phyloP scores from a whole-genome alignment of 805 yeast genomes.

The Dipodascus albidus region DNA sequence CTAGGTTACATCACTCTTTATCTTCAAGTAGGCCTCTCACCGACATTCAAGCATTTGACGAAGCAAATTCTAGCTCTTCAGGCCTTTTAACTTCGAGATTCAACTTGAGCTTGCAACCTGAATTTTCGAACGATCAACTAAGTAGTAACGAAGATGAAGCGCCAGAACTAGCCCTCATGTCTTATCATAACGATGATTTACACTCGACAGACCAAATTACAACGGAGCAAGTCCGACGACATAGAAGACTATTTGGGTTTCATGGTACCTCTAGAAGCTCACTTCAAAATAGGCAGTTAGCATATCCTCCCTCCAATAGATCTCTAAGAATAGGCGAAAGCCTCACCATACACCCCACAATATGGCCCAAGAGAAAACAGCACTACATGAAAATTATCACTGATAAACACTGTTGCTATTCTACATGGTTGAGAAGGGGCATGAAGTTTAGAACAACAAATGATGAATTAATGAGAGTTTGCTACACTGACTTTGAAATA shows the following conservation, averaged over 20 bases:
- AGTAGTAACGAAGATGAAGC: not conserved
- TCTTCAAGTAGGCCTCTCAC: not conserved
- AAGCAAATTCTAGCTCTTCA: not conserved
- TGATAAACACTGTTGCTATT: not conserved
- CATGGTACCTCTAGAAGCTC: not conserved
- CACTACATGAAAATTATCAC: not conserved
- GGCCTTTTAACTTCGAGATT: not conserved
- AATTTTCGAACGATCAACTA: not conserved
- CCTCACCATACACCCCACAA: not conserved
- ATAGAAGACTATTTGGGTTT: not conserved
- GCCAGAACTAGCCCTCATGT: not conserved
- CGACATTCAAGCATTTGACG: not conserved
- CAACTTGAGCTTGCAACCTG: not conserved
- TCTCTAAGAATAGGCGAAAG: not conserved
- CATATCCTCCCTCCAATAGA: not conserved
- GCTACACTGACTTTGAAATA: not conserved
- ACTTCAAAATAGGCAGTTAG: not conserved
- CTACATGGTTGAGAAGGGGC: not conserved
- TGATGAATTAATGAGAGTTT: not conserved
- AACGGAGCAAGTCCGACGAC: not conserved
- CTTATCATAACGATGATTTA: not conserved
- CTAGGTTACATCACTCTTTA: not conserved
- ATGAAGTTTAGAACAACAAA: not conserved
- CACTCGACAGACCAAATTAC: not conserved
- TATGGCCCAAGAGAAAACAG: not conserved